phyloP scores from a whole-genome alignment of 202 grass and related monocot genomes.

The Elaeis oleifera region DNA sequence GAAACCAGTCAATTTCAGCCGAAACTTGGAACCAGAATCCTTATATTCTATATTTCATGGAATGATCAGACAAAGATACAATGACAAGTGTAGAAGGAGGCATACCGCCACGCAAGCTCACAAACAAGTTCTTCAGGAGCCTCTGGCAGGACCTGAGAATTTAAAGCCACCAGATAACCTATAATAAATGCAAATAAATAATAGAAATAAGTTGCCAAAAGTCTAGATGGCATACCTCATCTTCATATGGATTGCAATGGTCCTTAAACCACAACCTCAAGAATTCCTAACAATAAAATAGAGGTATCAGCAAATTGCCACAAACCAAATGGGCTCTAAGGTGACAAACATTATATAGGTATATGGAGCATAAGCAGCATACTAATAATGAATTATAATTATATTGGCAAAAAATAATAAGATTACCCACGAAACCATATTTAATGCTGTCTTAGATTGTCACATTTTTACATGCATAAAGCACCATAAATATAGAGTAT shows the following conservation, averaged over 20 bases:
- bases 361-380: too few relatives aligned
- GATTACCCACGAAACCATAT: too few relatives aligned
- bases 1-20: too few relatives aligned
- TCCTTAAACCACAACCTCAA: constrained; percentile 91
- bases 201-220: neutral
- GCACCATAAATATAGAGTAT: too few relatives aligned
- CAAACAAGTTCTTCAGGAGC: constrained; percentile 81
- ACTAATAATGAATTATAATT: too few relatives aligned
- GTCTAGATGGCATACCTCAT: constrained; percentile 31
- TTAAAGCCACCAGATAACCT: constrained; percentile 1
- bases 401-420: too few relatives aligned
- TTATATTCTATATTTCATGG: neutral
- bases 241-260: constrained; percentile 98
- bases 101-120: constrained; percentile 87
- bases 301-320: neutral
- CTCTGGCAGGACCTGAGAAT: constrained; percentile 69
- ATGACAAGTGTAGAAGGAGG: neutral
- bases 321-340: neutral
- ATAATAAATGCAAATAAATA: neutral
- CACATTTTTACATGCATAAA: too few relatives aligned
- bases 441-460: too few relatives aligned
- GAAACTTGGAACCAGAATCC: too few relatives aligned
- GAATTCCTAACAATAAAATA: constrained; percentile 58
- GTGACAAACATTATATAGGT: neutral
- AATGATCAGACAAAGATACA: neutral